These are phyloP conservation scores for Fragaria vesca DNA, from an alignment of 306 rosid genomes.

Conservation along the genomic window DNA sequence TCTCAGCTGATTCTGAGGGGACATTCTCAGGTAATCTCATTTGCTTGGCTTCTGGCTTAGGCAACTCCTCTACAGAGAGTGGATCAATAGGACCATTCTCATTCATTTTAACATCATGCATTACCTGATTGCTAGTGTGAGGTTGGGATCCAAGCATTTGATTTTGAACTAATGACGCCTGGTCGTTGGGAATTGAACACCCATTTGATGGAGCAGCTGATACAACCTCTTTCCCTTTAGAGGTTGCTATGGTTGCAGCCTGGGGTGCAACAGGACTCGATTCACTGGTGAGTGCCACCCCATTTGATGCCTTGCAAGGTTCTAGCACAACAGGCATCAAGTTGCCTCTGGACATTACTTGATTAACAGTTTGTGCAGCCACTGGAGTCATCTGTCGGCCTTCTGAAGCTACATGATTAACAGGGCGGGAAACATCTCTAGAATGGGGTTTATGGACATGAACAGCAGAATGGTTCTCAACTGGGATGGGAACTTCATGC, in stretches of 20 bases:
- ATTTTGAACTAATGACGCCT: constrained; percentile 35
- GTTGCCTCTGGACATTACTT: constrained; percentile 43
- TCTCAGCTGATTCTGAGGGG: constrained; percentile 41
- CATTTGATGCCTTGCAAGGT: constrained; percentile 45
- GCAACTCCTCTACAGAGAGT: constrained; percentile 28
- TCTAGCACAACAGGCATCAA: constrained; percentile 55
- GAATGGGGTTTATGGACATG: constrained; percentile 42
- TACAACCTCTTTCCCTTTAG: constrained; percentile 32
- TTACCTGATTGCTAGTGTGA: constrained; percentile 39
- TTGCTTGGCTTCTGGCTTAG: constrained; percentile 35
- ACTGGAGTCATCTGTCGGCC: constrained; percentile 39
- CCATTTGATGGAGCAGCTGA: constrained; percentile 38
- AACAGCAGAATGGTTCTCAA: constrained; percentile 33
- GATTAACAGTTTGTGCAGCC: constrained; percentile 39
- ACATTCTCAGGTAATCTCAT: constrained; percentile 26
- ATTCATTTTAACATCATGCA: constrained; percentile 28
- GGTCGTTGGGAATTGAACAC: constrained; percentile 30
- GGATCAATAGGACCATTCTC: constrained; percentile 31
- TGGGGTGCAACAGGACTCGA: constrained; percentile 35
- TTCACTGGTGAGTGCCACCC: constrained; percentile 30
- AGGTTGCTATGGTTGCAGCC: constrained; percentile 31
- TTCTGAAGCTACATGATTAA: constrained; percentile 21
- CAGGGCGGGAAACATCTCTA: constrained; percentile 24
- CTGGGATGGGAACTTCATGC: constrained; percentile 50
- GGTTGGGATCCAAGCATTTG: constrained; percentile 39